A percentile compares a stretch with the other conserved stretches of the same genome.
Evolutionary conservation across 176 grass and related monocot genomes (phyloP).

Genomic region (Hordeum vulgare): MorexV3_pseudomolecules_assembly NC_058518.1:80052309-80052808

Average conservation of each 20-base stretch:
- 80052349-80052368: conserved; percentile 94
- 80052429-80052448: conserved; percentile 75
- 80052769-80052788: conserved; percentile 43
- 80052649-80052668: not conserved
- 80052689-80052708: conserved; percentile 62
- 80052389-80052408: conserved; percentile 43
- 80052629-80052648: conserved; percentile 19
- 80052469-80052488: conserved; percentile 83
- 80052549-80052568: conserved; percentile 75
- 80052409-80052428: conserved; percentile 86
- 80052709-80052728: conserved; percentile 70
- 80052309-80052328: conserved; percentile 50
- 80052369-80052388: conserved; percentile 86
- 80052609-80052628: conserved; percentile 55
- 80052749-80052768: conserved; percentile 84
- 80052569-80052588: conserved; percentile 97
- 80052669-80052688: not conserved
- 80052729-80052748: conserved; percentile 88
- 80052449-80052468: conserved; percentile 39
- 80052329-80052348: conserved; percentile 95
- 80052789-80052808: conserved; percentile 91
- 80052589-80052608: conserved; percentile 97
- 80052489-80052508: conserved; percentile 92
- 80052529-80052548: conserved; percentile 38
- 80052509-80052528: conserved; percentile 88